These are phyloP conservation scores for Fomitopsis betulina DNA, from an alignment of 1,284 basidiomycete genomes.

Conservation along the genomic window DNA sequence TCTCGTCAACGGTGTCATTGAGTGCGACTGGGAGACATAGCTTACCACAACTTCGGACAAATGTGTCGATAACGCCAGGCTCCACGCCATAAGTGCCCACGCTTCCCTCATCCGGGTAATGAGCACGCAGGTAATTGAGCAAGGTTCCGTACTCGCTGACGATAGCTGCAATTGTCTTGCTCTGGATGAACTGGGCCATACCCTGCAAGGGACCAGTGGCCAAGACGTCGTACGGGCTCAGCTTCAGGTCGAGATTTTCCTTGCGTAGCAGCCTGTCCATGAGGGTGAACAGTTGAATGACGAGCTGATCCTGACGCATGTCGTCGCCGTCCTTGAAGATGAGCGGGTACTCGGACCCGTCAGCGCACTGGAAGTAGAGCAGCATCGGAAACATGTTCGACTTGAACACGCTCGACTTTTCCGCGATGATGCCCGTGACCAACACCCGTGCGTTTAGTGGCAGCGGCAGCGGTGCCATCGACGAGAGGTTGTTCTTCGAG, in stretches of 20 bases:
- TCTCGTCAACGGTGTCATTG: background rate
- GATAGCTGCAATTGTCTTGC: slow-evolving; percentile 92
- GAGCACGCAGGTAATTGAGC: slow-evolving; percentile 82
- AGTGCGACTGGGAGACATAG: slow-evolving; percentile 8
- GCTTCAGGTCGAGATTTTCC: slow-evolving; percentile 92
- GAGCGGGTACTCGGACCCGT: slow-evolving; percentile 80
- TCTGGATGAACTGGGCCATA: slow-evolving; percentile 95
- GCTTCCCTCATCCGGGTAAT: slow-evolving; percentile 89
- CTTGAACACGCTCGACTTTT: slow-evolving; percentile 96
- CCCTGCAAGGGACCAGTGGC: slow-evolving; percentile 92
- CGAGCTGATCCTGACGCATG: slow-evolving; percentile 95
- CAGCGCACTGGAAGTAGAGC: slow-evolving; percentile 82
- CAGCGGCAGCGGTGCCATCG: slow-evolving; percentile 77
- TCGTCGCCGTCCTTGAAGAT: slow-evolving; percentile 99
- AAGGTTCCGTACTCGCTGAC: slow-evolving; percentile 91
- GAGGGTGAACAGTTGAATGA: slow-evolving; percentile 94
- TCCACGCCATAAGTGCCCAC: slow-evolving; percentile 92
- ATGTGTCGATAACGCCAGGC: slow-evolving; percentile 91
- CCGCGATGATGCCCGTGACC: slow-evolving; percentile 82
- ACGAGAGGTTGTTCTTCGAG: slow-evolving; percentile 74
- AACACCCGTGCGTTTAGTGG: slow-evolving; percentile 86
- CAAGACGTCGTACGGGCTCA: slow-evolving; percentile 92
- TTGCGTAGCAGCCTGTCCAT: slow-evolving; percentile 95
- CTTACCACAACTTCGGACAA: slow-evolving; percentile 95
- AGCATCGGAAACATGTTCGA: slow-evolving; percentile 93